These are phyloP conservation scores for Yamadazyma triangularis DNA, from an alignment of 1,139 yeast genomes.

Conservation along the genomic window DNA sequence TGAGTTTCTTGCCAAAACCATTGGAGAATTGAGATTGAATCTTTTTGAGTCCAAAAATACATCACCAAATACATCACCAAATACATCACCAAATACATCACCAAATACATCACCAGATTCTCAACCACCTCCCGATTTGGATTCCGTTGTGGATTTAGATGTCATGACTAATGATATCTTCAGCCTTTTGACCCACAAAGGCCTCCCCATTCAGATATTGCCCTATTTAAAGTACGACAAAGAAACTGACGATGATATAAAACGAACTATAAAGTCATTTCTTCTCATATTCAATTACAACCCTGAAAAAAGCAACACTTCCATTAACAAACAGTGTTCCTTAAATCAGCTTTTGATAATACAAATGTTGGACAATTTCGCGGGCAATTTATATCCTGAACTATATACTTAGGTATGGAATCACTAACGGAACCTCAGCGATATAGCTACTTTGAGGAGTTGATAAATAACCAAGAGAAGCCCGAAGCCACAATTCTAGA, in stretches of 20 bases:
- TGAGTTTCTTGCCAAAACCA: conserved; percentile 14
- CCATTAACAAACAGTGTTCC: conserved; percentile 5
- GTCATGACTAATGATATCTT: conserved; percentile 12
- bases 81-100: no score
- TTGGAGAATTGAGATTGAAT: conserved; percentile 15
- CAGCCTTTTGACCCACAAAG: conserved; percentile 8
- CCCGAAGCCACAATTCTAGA: conserved; percentile 19
- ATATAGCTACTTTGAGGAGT: conserved; percentile 7
- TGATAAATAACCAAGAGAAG: no score
- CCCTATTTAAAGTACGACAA: conserved; percentile 9
- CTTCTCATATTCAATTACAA: conserved; percentile 18
- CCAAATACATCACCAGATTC: no score
- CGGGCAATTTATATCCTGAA: conserved; percentile 27
- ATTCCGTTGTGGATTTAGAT: no score
- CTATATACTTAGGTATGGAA: conserved; percentile 6
- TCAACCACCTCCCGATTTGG: no score
- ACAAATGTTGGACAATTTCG: conserved; percentile 25
- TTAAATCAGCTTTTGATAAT: conserved; percentile 29
- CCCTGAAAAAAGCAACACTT: background rate
- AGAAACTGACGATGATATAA: conserved; percentile 15
- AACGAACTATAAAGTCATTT: conserved; percentile 13
- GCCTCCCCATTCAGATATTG: conserved; percentile 6
- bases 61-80: conserved; percentile 1
- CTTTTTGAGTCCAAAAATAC: conserved; percentile 14
- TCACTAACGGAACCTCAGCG: conserved; percentile 1